phyloP scores from a whole-genome alignment of 179 eudicot species.

The Monotropa hypopitys region DNA sequence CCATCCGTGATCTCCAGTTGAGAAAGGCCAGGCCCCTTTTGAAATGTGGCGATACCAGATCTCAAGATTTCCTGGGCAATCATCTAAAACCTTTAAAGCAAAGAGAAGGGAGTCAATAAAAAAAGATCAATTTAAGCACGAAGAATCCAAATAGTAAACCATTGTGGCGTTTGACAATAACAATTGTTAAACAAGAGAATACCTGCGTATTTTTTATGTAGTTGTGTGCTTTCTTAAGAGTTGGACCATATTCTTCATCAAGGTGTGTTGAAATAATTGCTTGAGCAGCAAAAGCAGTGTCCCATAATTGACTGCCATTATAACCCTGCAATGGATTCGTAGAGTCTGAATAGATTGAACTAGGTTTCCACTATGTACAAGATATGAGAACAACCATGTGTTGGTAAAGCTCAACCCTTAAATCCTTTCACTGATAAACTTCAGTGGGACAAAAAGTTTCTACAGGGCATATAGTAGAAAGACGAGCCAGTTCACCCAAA shows the following conservation, averaged over 20 bases:
- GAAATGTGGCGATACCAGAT: conserved; percentile 53
- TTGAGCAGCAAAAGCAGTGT: conserved; percentile 67
- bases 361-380: not conserved
- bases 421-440: not conserved
- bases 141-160: not conserved
- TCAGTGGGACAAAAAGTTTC: not conserved
- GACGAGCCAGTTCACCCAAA: not conserved
- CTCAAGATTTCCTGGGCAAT: conserved; percentile 37
- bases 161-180: not conserved
- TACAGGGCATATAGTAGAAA: not conserved
- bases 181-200: not conserved
- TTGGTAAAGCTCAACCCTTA: not conserved
- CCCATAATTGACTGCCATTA: conserved; percentile 64
- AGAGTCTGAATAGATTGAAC: not conserved
- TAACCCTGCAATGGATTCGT: conserved; percentile 24
- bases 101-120: conserved; percentile 4
- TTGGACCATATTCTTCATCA: conserved; percentile 44
- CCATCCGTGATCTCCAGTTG: conserved; percentile 57
- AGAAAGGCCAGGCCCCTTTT: conserved; percentile 60
- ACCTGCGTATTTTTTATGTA: conserved; percentile 50
- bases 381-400: not conserved
- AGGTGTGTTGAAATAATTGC: conserved; percentile 60
- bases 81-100: conserved; percentile 31
- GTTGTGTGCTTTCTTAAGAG: conserved; percentile 53
- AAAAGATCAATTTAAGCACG: not conserved